Evolutionary conservation across 1,284 basidiomycete species (phyloP), one percentile per base, ranked within the genome.

Genomic region (Flammula alnicola): DNA sequence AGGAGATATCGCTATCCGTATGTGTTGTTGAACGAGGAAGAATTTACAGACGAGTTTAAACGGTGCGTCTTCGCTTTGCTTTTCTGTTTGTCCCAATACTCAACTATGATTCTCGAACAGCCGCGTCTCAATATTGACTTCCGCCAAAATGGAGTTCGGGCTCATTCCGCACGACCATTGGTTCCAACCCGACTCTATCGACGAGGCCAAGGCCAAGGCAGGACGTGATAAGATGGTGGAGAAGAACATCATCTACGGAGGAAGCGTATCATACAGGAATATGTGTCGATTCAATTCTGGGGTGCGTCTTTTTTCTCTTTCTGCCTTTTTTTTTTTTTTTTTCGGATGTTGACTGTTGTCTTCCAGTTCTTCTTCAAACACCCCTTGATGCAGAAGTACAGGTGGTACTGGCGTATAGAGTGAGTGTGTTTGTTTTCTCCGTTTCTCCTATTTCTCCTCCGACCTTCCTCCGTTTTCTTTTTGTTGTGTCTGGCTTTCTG

Each of bases 231-330:
- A 81, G 63, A 83, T 91, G 80, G 75, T 74, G 20, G 63, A 73
- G 44, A 75, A 75, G 14, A 66, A 71, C 3, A 69, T 80, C 35
- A 79, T 79, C 49, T 81, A 81, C 49, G 79, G 76, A 62, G 70
- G 67, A 20, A 72, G 69, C 41, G 62, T 71, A 26, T 64, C 71
- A 56, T 72, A 60, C 49, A 76, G 84, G 19, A 86, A 87, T 54
- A 86, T 93, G 90, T 94, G 91, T 66, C 80, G 92, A 32, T 95
- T 87, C 71, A 90, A 93, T 62, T 89, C 88, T 4, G 91, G 91
- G 23, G 73, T 75, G 51, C 29, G 71, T 60, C 20, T 14, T 30
- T 27, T 26, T 42, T 16, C n/a, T 46, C 31, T 19, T 29, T 47
- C 41, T n/a, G n/a, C n/a, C n/a, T n/a, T 30, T 32, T 23, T 40